Conservation (phyloP, 2,329 filamentous ascomycete genomes). For the Immersiporthe knoxdaviesiana region DNA sequence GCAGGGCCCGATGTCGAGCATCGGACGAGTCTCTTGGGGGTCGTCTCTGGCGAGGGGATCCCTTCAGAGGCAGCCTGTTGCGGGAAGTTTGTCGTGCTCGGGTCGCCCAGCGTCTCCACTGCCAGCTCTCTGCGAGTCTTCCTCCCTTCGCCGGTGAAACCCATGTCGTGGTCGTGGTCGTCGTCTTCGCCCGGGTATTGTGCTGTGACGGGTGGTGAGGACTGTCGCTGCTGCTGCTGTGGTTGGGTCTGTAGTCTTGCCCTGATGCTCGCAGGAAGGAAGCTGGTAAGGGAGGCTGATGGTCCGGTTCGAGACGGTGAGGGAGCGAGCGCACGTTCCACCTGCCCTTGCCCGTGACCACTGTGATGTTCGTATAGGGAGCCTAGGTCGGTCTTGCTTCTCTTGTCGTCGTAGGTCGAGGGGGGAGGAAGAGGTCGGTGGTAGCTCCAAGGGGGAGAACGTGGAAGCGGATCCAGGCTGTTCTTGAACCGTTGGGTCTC, state of each 20-base stretch:
- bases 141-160: constrained; percentile 47
- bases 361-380: constrained; percentile 40
- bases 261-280: constrained; percentile 38
- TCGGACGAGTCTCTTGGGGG: constrained; percentile 37
- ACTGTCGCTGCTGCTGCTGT: constrained; percentile 21
- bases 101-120: constrained; percentile 17
- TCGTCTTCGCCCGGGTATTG: constrained; percentile 33
- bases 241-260: constrained; percentile 37
- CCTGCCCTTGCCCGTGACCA: constrained; percentile 35
- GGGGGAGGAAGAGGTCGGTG: background rate
- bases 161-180: constrained; percentile 42
- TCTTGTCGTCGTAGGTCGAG: constrained; percentile 18
- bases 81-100: constrained; percentile 15
- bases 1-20: constrained; percentile 33
- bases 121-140: constrained; percentile 33
- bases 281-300: constrained; percentile 42
- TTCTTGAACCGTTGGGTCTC: constrained; percentile 7
- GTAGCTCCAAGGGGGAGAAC: constrained; percentile 5
- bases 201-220: background rate
- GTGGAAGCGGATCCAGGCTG: constrained; percentile 11
- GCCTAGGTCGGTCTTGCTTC: constrained; percentile 12
- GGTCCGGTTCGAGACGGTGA: constrained; percentile 40
- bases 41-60: constrained; percentile 37
- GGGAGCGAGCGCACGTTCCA: constrained; percentile 26
- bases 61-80: constrained; percentile 23